Percentiles rank a stretch among this genome's conserved stretches.
Conservation (phyloP, 2,329 filamentous ascomycete genomes). For the Trichoderma atrobrunneum region DNA sequence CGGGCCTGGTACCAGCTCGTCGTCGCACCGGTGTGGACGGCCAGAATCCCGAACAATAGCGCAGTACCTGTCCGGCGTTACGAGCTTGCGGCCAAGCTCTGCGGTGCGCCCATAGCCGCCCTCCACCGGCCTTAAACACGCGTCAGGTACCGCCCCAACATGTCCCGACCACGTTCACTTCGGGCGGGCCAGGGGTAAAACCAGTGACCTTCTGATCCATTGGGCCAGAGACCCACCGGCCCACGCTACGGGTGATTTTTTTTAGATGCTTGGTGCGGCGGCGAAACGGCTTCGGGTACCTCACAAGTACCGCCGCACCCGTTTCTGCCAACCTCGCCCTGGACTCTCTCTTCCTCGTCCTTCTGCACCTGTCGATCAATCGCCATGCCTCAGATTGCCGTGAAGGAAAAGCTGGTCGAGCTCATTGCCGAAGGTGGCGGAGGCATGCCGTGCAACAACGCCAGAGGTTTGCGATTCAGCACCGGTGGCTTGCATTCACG, state of each 20-base stretch:
- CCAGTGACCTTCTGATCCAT: neutral
- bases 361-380: neutral
- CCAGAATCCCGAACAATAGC: neutral
- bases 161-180: neutral
- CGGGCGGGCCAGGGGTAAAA: constrained; percentile 14
- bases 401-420: neutral
- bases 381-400: constrained; percentile 10
- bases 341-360: neutral
- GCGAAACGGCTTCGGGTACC: neutral
- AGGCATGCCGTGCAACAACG: constrained; percentile 14
- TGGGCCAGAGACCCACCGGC: neutral
- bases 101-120: neutral
- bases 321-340: neutral
- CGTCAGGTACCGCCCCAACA: constrained; percentile 10
- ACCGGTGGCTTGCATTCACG: neutral
- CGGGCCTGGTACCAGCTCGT: constrained; percentile 9
- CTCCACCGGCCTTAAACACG: neutral
- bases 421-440: constrained; percentile 7
- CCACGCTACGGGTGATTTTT: constrained; percentile 16
- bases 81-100: neutral
- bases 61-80: neutral
- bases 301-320: neutral
- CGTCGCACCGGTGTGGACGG: constrained; percentile 5
- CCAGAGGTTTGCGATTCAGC: constrained; percentile 2
- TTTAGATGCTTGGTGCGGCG: constrained; percentile 17